Evolutionary conservation across 139 green algal genomes (phyloP), one percentile per base, ranked within the genome.

Genomic region (Yamagishiella unicocca): DNA sequence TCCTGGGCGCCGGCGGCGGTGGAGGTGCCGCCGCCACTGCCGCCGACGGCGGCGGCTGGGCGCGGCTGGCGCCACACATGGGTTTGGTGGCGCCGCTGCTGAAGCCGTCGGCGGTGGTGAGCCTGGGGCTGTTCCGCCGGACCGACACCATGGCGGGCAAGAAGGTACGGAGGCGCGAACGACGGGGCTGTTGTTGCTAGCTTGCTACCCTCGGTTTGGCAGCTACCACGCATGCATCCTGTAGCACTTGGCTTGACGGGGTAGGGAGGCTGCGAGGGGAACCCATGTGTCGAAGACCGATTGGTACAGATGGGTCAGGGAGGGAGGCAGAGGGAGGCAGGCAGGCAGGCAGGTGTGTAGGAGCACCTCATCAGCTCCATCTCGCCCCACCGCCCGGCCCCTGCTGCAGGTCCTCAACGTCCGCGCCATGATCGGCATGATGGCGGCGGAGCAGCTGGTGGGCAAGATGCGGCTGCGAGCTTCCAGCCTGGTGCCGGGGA

Each of bases 381-480:
- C 10, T 29, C 55, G 6, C 21, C 62, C 40, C 42, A 7, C 2
- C 17, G 0, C 33, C 5, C 10, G 0, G 22, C 67, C 31, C 64
- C 33, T 6, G 6, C 62, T 29, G 7, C 82, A 87, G 82, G 66
- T 87, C 24, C 45, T 79, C 45, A 80, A 80, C 68, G 82, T 87
- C 2, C 82, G 82, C 35, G 45, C 82, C 67, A 70, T 80, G 82
- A 70, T 87, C 37, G 82, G 82, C 46, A 87, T 87, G 46, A 35
- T 86, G 80, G 62, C 62, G 6, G 2, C 46, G 4, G 82, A 87
- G 82, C 46, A 71, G 82, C 68, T 87, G 67, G 37, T 87, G 67
- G 82, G 82, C 25, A 80, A 80, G 35, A 46, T 87, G 82, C 67
- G 82, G 46, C 33, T 87, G 67, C 35, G 82, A 40, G 50, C 67